Evolutionary conservation across 1,139 yeast species (phyloP), one percentile per base, ranked within the genome.

Genomic region (Pichia cactophila): DNA sequence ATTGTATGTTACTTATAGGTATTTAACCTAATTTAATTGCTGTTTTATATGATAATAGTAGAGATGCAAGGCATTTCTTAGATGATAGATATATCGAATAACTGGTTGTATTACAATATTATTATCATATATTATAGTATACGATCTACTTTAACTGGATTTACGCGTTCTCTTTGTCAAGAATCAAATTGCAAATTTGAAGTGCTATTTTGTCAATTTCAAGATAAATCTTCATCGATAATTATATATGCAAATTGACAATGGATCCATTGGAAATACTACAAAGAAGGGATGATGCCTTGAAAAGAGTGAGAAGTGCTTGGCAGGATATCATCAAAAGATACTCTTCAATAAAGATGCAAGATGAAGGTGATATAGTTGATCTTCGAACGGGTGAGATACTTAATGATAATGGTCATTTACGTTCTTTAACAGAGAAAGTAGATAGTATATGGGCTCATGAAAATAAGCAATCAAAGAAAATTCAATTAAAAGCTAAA

Each of bases 321-420:
- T 83, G 89, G 88, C 70, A 72, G 26, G 68, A 69, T 11, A 81
- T 83, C 40, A 70, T 83, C 11, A 63, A 70, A 5, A 77, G 74
- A 59, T 82, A 82, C 59, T 75, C 81, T 31, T 58, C 64, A 3
- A 65, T 76, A n/a, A 74, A 73, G 45, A 79, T 74, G 54, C 69
- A 69, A 2, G 65, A 68, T 14, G 81, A 79, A 53, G 83, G 86
- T 46, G 90, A 84, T 61, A 74, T 81, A 33, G 69, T 84, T n/a
- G 86, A 84, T 59, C 60, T 84, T 31, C 60, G 62, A 5, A 78
- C 86, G 0, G 88, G 89, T 2, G 69, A 73, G 47, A 74, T 84
- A 6, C 62, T 79, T 3, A 73, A 69, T 17, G 86, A 84, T 57
- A 75, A 77, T 50, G 92, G 92, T 2, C 92, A 84, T 62, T 57